These are phyloP conservation scores for Hyaloperonospora arabidopsidis DNA, from an alignment of 352 stramenopile genomes.

Conservation along the genomic window DNA sequence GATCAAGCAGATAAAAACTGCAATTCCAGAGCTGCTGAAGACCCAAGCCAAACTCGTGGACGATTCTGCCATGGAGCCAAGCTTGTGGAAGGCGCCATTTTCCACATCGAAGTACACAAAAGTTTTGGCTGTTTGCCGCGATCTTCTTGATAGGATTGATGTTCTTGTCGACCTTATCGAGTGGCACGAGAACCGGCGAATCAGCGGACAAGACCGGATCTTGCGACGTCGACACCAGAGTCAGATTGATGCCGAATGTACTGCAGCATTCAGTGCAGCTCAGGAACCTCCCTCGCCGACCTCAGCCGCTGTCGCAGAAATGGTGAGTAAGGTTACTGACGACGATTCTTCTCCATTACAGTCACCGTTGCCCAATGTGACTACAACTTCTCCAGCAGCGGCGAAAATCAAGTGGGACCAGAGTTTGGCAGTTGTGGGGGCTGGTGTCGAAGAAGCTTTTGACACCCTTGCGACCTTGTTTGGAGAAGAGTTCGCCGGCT, in stretches of 20 bases:
- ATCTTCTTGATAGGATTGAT: conserved; percentile 43
- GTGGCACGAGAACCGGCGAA: conserved; percentile 46
- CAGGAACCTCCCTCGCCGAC: conserved; percentile 24
- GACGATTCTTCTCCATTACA: neutral
- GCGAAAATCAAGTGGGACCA: conserved; percentile 34
- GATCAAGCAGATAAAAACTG: conserved; percentile 32
- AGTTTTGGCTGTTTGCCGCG: conserved; percentile 39
- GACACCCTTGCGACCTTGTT: conserved; percentile 39
- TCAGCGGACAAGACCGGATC: conserved; percentile 22
- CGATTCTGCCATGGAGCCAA: conserved; percentile 45
- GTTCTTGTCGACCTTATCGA: conserved; percentile 59
- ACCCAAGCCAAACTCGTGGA: conserved; percentile 41
- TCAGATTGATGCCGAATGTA: conserved; percentile 30
- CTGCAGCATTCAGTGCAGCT: conserved; percentile 26
- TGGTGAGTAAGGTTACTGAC: conserved; percentile 8
- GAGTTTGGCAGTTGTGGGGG: conserved; percentile 35
- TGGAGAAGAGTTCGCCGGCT: neutral
- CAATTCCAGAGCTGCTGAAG: conserved; percentile 32
- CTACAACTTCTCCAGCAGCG: conserved; percentile 20
- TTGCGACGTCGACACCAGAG: conserved; percentile 25
- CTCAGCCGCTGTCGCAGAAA: conserved; percentile 11
- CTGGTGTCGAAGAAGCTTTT: conserved; percentile 42
- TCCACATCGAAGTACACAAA: conserved; percentile 47
- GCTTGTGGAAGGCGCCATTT: conserved; percentile 51
- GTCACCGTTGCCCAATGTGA: conserved; percentile 21